Percentiles rank a stretch among this genome's conserved stretches.
Conservation (phyloP, 2,329 filamentous ascomycete genomes). For the Ophiostoma piceae region DNA sequence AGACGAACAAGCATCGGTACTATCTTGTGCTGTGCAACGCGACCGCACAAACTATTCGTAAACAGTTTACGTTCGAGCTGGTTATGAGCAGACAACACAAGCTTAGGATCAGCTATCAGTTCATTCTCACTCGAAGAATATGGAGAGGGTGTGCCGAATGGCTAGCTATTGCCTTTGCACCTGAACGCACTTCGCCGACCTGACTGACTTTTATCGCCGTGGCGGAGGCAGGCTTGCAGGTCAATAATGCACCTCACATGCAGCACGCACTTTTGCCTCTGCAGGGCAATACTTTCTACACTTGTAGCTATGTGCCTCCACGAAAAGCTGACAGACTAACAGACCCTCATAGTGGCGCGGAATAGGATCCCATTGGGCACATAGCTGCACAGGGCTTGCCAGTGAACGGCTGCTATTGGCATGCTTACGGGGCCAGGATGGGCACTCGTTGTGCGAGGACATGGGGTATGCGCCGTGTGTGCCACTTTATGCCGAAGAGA, state of each 20-base stretch:
- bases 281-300: neutral
- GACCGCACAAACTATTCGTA: neutral
- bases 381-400: neutral
- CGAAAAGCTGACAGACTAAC: neutral
- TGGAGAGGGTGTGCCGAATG: neutral
- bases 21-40: neutral
- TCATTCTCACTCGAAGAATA: no score
- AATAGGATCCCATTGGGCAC: conserved; percentile 13
- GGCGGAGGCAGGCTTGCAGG: neutral
- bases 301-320: neutral
- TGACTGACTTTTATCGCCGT: neutral
- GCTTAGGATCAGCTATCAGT: no score
- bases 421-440: neutral
- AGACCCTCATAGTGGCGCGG: neutral
- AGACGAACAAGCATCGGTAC: neutral
- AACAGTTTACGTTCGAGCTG: neutral
- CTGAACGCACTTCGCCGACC: conserved; percentile 3
- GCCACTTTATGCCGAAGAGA: neutral
- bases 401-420: neutral
- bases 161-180: neutral
- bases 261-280: neutral
- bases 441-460: neutral
- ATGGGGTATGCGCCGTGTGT: neutral
- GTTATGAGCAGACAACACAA: neutral
- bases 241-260: conserved; percentile 5